These are phyloP conservation scores for Penicillium rolfsii DNA, from an alignment of 2,329 filamentous ascomycete genomes.

Conservation along the genomic window DNA sequence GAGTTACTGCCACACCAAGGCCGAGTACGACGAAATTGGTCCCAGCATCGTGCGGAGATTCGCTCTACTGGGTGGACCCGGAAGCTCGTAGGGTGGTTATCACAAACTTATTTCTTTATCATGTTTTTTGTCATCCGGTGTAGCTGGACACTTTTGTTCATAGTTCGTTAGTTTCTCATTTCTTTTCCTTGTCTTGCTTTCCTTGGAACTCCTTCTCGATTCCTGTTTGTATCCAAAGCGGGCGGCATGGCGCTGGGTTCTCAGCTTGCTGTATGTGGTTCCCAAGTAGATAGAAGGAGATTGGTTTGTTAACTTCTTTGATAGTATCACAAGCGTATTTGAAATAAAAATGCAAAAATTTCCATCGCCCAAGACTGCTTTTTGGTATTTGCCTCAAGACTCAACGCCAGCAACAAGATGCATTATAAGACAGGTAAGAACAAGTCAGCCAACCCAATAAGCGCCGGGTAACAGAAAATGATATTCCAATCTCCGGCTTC, in stretches of 20 bases:
- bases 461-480: neutral
- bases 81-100: slow-evolving; percentile 51
- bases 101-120: slow-evolving; percentile 18
- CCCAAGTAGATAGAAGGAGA: slow-evolving; percentile 23
- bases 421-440: slow-evolving; percentile 5
- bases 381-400: slow-evolving; percentile 6
- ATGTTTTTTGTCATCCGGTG: slow-evolving; percentile 29
- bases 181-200: slow-evolving; percentile 13
- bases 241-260: slow-evolving; percentile 22
- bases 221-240: slow-evolving; percentile 20
- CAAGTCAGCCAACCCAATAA: neutral
- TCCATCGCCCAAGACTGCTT: neutral
- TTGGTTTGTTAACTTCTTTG: slow-evolving; percentile 12
- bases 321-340: slow-evolving; percentile 25
- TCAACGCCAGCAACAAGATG: slow-evolving; percentile 16
- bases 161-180: slow-evolving; percentile 30
- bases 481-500: neutral
- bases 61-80: slow-evolving; percentile 88
- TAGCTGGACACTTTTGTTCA: slow-evolving; percentile 35
- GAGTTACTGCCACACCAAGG: slow-evolving; percentile 96
- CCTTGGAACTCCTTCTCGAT: slow-evolving; percentile 12
- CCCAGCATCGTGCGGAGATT: slow-evolving; percentile 95
- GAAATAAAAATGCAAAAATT: slow-evolving; percentile 21
- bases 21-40: slow-evolving; percentile 89
- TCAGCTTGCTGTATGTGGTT: slow-evolving; percentile 21